Evolutionary conservation across 2,329 filamentous ascomycete genomes (phyloP), one percentile per base, ranked within the genome.

Genomic region (Penicillium crustosum): DNA sequence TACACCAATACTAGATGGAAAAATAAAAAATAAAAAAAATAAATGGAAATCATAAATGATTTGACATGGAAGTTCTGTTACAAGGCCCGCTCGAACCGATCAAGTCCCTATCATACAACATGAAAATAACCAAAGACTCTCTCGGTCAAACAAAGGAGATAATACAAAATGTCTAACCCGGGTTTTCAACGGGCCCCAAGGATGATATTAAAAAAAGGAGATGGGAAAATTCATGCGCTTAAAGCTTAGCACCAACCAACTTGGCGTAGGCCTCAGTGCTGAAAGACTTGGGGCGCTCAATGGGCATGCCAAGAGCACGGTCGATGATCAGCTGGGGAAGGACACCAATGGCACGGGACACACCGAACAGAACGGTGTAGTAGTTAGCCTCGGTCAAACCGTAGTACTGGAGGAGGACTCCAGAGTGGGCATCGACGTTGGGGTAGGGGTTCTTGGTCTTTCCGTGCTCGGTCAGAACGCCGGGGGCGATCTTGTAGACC

Each of bases 391-490:
- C 93, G 65, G 90, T 97, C 78, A 99, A 85, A 74, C 94, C 94
- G 83, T 99, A 99, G 89, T 99, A 94, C 85, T 99, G 94, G 70
- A 99, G 91, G 67, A 99, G 91, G 68, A 99, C 94, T 85, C 94
- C 94, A 33, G 93, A 97, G 89, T 97, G 94, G 74, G 93, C 93
- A 75, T 97, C 93, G 74, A 97, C 93, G 84, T 97, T 97, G 80
- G 94, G 94, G 86, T 86, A 97, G 68, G 93, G 93, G 90, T 97
- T 97, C 90, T 97, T 97, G 85, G 93, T 97, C 91, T 99, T 99
- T 83, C 94, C 94, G 84, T 99, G 94, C 88, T 99, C 92, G 68
- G 94, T 99, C 78, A 99, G 85, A 72, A 99, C 94, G 74, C 89
- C 90, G 66, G 94, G 94, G 66, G 94, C 94, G 73, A 99, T 97